Percentiles rank a stretch among this genome's conserved stretches.
Evolutionary conservation across 805 yeast genomes (phyloP).

Genomic region (Saccharomycopsis javanensis): DNA sequence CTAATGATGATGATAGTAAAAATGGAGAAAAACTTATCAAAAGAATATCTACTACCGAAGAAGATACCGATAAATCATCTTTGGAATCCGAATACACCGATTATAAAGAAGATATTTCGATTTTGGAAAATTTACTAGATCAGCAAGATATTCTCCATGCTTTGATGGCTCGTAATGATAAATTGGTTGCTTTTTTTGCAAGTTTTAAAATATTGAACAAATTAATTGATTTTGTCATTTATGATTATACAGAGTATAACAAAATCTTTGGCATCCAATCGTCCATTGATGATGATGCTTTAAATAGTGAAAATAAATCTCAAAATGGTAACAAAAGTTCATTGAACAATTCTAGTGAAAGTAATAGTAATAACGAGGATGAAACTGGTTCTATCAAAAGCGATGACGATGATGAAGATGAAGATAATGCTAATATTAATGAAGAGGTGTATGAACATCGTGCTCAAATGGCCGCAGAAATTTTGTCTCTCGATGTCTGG

Average conservation of each 20-base stretch:
- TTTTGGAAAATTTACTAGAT: constrained; percentile 54
- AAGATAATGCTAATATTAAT: constrained; percentile 27
- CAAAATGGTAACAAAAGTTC: background rate
- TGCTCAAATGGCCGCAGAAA: constrained; percentile 77
- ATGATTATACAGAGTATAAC: constrained; percentile 28
- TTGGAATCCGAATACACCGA: constrained; percentile 15
- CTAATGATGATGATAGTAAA: too few relatives aligned
- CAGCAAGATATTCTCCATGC: constrained; percentile 71
- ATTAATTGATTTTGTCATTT: constrained; percentile 57
- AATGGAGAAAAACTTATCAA: too few relatives aligned
- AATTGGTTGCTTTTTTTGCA: constrained; percentile 67
- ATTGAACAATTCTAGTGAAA: constrained; percentile 6
- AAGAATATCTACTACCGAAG: background rate
- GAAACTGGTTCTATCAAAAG: background rate
- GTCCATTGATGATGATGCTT: background rate
- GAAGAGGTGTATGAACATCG: constrained; percentile 32
- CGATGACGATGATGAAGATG: constrained; percentile 16
- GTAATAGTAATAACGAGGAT: constrained; percentile 4
- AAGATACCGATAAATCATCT: background rate
- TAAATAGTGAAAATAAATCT: background rate
- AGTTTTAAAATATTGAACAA: constrained; percentile 61
- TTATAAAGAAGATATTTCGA: constrained; percentile 18
- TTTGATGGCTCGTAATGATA: constrained; percentile 59
- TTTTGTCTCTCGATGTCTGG: constrained; percentile 89
- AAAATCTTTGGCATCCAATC: constrained; percentile 1